These are phyloP conservation scores for Harringtonia aguacate DNA, from an alignment of 2,329 filamentous ascomycete genomes.

Conservation along the genomic window DNA sequence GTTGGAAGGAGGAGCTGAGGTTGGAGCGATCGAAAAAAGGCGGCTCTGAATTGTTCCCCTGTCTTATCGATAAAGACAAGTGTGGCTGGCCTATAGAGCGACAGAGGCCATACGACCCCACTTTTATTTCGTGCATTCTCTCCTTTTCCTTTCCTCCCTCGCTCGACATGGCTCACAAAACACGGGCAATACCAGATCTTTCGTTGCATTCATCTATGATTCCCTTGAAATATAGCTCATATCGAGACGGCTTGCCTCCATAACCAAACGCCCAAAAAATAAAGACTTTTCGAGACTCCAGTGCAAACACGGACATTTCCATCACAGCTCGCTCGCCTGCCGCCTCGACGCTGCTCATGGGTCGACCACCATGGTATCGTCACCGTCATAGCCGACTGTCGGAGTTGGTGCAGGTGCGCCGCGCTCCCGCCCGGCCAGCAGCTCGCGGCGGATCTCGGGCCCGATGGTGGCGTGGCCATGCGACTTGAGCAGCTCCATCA, in stretches of 20 bases:
- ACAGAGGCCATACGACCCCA: neutral
- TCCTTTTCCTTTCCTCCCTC: neutral
- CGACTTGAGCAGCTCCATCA: conserved; percentile 76
- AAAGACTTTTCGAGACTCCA: no score
- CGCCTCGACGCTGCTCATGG: conserved; percentile 13
- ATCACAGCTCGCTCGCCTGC: neutral
- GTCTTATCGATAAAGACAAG: conserved; percentile 8
- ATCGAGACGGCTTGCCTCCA: no score
- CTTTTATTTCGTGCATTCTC: neutral
- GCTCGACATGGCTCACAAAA: no score
- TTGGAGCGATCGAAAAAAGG: neutral
- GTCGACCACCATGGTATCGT: conserved; percentile 85
- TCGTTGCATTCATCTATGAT: no score
- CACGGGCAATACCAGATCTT: no score
- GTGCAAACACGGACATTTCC: no score
- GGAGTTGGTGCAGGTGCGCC: conserved; percentile 58
- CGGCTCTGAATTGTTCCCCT: neutral
- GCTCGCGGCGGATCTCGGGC: conserved; percentile 79
- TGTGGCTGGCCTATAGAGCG: no score
- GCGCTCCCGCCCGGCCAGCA: conserved; percentile 78
- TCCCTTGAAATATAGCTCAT: no score
- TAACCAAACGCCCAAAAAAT: no score
- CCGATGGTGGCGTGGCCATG: conserved; percentile 83
- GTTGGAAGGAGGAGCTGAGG: neutral
- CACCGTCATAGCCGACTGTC: conserved; percentile 52